Conservation (phyloP, 2,329 filamentous ascomycete genomes). For the Nothophoma quercina region DNA sequence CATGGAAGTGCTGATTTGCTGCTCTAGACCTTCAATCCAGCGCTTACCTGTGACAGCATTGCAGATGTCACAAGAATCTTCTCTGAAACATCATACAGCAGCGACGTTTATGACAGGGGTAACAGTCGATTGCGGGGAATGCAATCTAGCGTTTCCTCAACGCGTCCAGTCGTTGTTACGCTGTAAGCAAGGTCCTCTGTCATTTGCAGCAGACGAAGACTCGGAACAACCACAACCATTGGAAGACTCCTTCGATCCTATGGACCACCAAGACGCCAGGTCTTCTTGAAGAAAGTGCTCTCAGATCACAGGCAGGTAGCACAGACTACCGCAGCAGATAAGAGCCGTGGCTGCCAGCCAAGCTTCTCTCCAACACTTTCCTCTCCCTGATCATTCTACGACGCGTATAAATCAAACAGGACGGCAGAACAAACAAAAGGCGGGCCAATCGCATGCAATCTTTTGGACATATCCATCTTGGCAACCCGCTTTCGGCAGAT, state of each 20-base stretch:
- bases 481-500: slow-evolving; percentile 20
- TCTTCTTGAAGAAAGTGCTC: neutral
- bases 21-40: neutral
- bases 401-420: slow-evolving; percentile 3
- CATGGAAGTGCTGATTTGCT: neutral
- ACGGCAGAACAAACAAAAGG: slow-evolving; percentile 1
- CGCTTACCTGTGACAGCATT: neutral
- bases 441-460: neutral
- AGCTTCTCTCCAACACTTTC: neutral
- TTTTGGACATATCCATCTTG: slow-evolving; percentile 9
- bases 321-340: slow-evolving; percentile 14
- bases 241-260: neutral
- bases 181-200: neutral
- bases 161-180: slow-evolving; percentile 1
- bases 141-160: neutral
- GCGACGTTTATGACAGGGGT: neutral
- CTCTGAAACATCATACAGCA: neutral
- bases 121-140: neutral
- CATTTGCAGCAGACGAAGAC: neutral
- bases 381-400: neutral
- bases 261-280: neutral
- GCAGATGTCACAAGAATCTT: no score
- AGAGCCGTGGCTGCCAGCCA: slow-evolving; percentile 5
- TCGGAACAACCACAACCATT: neutral
- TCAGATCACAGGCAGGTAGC: neutral